Conservation (phyloP, 2,329 filamentous ascomycete genomes). For the Lojkania enalia region DNA sequence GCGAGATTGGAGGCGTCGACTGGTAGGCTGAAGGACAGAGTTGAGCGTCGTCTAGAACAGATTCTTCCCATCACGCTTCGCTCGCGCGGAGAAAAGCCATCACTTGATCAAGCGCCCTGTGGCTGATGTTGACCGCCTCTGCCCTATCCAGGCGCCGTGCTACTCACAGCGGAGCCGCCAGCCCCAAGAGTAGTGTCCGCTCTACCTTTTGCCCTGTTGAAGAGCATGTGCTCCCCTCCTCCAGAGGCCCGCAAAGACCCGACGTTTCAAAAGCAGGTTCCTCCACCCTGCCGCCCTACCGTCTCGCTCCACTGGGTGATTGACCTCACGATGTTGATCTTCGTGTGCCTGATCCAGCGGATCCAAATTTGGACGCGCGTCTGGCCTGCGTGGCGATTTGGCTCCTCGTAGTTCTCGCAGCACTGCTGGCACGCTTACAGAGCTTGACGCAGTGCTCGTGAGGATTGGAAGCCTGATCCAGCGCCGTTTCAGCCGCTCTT, state of each 20-base stretch:
- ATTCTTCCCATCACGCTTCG: constrained; percentile 30
- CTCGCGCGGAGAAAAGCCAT: constrained; percentile 20
- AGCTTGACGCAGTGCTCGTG: constrained; percentile 16
- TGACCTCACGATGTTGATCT: too few relatives aligned
- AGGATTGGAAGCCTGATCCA: constrained; percentile 4
- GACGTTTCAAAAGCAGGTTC: too few relatives aligned
- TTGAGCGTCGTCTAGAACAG: constrained; percentile 23
- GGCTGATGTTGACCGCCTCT: constrained; percentile 26
- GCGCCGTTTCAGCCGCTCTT: constrained; percentile 6
- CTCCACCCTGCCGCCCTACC: too few relatives aligned
- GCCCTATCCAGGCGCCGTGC: neutral
- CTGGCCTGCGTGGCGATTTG: constrained; percentile 28
- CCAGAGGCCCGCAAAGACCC: neutral
- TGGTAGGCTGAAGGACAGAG: too few relatives aligned
- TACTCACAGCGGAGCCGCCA: neutral
- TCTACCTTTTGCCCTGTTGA: neutral
- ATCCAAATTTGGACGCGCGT: constrained; percentile 29
- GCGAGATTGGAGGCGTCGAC: constrained; percentile 30
- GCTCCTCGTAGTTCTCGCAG: constrained; percentile 13
- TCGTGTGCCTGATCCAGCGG: too few relatives aligned
- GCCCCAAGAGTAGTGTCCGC: neutral
- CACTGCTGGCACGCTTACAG: constrained; percentile 23
- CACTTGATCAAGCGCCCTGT: constrained; percentile 20
- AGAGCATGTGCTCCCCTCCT: neutral
- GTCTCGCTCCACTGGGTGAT: constrained; percentile 3